A percentile compares a stretch with the other conserved stretches of the same genome.
phyloP scores from a whole-genome alignment of 495 filamentous ascomycete genomes.

The Margaritispora aquatica region DNA sequence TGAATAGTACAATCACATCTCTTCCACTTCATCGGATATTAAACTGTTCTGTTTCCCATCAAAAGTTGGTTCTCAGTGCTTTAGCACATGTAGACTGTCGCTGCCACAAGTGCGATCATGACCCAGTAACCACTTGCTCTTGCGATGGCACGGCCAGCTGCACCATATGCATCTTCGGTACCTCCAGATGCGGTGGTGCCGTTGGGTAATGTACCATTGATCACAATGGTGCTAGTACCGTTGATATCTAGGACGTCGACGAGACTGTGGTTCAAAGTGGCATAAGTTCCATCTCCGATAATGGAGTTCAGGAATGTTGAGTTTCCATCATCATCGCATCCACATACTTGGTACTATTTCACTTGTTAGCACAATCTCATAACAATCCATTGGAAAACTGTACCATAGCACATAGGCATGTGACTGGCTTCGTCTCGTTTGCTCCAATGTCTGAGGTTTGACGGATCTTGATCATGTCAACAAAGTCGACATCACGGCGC shows the following conservation, averaged over 20 bases:
- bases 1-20: too few species aligned
- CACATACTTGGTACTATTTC: conserved; percentile 64
- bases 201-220: conserved; percentile 84
- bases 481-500: not conserved
- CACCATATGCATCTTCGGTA: conserved; percentile 34
- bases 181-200: conserved; percentile 67
- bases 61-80: not conserved
- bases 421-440: conserved; percentile 57
- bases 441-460: conserved; percentile 34
- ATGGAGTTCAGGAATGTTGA: conserved; percentile 47
- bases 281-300: conserved; percentile 60
- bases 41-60: too few species aligned
- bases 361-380: too few species aligned
- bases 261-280: conserved; percentile 53
- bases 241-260: conserved; percentile 62
- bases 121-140: conserved; percentile 56
- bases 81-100: conserved; percentile 38
- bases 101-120: conserved; percentile 46
- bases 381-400: too few species aligned
- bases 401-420: conserved; percentile 70
- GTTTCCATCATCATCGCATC: conserved; percentile 67
- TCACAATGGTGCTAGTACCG: conserved; percentile 65
- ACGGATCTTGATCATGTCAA: conserved; percentile 17
- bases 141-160: conserved; percentile 29
- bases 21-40: too few species aligned